Evolutionary conservation across 2,329 filamentous ascomycete genomes (phyloP), one percentile per base, ranked within the genome.

Genomic region (Fusarium camptoceras): DNA sequence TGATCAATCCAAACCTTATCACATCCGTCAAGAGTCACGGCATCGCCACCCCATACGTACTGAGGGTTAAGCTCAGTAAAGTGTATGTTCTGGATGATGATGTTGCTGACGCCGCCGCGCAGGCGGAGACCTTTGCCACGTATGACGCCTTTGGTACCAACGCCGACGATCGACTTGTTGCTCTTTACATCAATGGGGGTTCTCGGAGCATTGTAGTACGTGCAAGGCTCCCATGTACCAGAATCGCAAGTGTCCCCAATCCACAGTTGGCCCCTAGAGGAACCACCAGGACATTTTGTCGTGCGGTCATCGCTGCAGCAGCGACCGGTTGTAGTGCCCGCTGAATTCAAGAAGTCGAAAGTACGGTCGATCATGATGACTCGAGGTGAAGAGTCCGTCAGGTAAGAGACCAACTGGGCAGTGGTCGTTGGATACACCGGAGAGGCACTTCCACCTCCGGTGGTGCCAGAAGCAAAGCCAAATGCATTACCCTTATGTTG

Each of bases 291-390:
- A 27, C 65, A 70, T 8, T 59, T 46, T 4, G 61, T 63, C 28
- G 64, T 68, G 3, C 44, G 28, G 8, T 86, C 76, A 89, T 89
- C 66, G 86, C 86, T 56, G 83, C 88, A 90, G 42, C 88, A 88
- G 25, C 81, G 82, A 15, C 76, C 81, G n/a, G 81, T 85, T 4
- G 79, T 81, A 6, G 81, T 84, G 41, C 87, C 87, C 75, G 88
- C 87, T 15, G 81, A 82, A 34, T 81, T 82, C 24, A 80, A 84
- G 80, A 87, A 89, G 78, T 88, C 84, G 73, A 84, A 85, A 24
- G 81, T 83, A 70, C 87, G 85, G 73, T 83, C 82, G 18, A 91
- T 79, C 59, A 90, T 83, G 70, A 91, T 89, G 65, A 86, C 85
- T 25, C 87, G 84, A 16, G 88, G 72, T 24, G 80, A 76, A 60